phyloP scores from a whole-genome alignment of 2,329 filamentous ascomycete species.

The Claviceps spartinae region DNA sequence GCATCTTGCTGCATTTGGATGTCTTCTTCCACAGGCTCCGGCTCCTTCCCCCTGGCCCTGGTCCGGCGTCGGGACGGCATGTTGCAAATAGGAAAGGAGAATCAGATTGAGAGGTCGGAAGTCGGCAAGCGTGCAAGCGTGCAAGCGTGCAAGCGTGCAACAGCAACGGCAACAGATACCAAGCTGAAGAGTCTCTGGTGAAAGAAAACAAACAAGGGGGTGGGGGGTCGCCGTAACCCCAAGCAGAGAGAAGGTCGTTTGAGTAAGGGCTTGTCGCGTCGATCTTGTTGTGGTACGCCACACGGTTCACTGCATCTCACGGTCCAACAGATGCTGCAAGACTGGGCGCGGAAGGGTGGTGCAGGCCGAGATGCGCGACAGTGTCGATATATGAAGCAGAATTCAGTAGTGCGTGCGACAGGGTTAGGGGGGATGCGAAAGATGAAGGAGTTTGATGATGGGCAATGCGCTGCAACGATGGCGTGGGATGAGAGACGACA shows the following conservation, averaged over 20 bases:
- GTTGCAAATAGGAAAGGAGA: constrained; percentile 8
- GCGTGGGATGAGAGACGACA: too few species aligned
- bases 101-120: constrained; percentile 5
- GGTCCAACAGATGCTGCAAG: constrained; percentile 4
- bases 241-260: not conserved
- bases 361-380: constrained; percentile 1
- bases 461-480: too few species aligned
- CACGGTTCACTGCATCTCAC: constrained; percentile 13
- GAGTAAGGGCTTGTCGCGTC: constrained; percentile 8
- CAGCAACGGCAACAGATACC: not conserved
- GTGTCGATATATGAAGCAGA: not conserved
- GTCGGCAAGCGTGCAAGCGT: constrained; percentile 1
- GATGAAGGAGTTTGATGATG: not conserved
- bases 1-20: constrained; percentile 8
- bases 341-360: not conserved
- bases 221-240: not conserved
- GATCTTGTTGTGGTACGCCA: constrained; percentile 8
- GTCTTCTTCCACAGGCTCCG: constrained; percentile 16
- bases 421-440: not conserved
- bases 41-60: constrained; percentile 18
- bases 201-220: not conserved
- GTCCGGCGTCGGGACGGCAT: constrained; percentile 26
- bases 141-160: not conserved
- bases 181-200: constrained; percentile 1
- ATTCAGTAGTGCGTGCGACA: not conserved